Conservation (phyloP, 805 yeast species). For the Torulaspora indica region DNA sequence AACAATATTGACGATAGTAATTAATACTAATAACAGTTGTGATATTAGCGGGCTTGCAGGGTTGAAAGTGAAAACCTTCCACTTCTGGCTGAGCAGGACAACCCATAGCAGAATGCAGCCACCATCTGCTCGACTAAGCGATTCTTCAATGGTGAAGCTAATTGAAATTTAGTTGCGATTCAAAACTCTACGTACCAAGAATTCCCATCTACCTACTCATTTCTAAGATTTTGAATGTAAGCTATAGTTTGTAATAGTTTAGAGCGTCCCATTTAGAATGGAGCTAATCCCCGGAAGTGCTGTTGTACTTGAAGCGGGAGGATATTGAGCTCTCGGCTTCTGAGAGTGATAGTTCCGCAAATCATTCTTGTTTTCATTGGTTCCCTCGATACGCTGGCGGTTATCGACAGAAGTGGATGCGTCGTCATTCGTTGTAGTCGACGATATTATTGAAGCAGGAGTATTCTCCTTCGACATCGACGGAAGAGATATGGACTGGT, state of each 20-base stretch:
- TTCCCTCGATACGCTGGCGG: slow-evolving; percentile 3
- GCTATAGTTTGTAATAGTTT: not conserved
- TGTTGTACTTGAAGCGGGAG: slow-evolving; percentile 13
- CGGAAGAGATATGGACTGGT: slow-evolving; percentile 11
- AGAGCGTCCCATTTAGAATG: slow-evolving; percentile 27
- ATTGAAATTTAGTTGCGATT: not conserved
- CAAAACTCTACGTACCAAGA: not conserved
- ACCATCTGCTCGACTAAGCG: too few relatives aligned
- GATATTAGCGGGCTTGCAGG: too few relatives aligned
- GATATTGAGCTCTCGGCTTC: slow-evolving; percentile 4
- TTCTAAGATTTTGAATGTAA: not conserved
- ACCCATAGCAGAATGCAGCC: too few relatives aligned
- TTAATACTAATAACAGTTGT: not conserved
- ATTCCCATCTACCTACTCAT: not conserved
- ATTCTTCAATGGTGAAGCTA: too few relatives aligned
- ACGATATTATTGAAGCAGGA: slow-evolving; percentile 19
- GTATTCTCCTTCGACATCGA: slow-evolving; percentile 20
- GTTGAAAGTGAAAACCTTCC: too few relatives aligned
- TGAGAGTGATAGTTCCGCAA: slow-evolving; percentile 7
- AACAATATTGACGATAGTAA: not conserved
- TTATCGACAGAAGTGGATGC: slow-evolving; percentile 2
- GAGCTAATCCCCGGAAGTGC: slow-evolving; percentile 29
- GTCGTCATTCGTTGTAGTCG: slow-evolving; percentile 16
- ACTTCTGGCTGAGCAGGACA: too few relatives aligned
- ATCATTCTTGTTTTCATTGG: slow-evolving; percentile 1